Base-by-base conservation (phyloP, 345 rosid genomes). In the Draba incana region DNA sequence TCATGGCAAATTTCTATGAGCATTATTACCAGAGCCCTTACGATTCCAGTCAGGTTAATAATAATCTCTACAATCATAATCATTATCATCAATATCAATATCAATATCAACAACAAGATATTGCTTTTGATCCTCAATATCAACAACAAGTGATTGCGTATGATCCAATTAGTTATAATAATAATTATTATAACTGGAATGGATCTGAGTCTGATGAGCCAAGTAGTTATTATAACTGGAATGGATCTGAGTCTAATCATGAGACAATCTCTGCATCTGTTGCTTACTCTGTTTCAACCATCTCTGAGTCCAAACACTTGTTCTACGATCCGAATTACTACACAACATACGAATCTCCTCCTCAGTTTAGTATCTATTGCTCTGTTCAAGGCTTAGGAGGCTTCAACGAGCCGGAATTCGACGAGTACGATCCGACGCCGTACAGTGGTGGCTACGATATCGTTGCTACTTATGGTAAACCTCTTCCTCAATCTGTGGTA, bases 351-450 rank as follows among this genome's bases (percentile, higher is more conserved):
- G 70, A 61, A 51, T 28, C 56, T 64, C 66, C 52, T 51, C 77
- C 92, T 55, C 82, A 63, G 15, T 82, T 80, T 35, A 75, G 31
- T 1, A 60, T 85, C 49, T 82, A 83, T 30, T 52, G 75, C 68
- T 77, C 86, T 11, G 84, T 80, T 39, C 63, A 74, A 1, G 86
- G 73, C 35, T 85, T 20, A 20, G 20, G 20, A 1, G 86, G 71
- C 31, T 85, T 81, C 58, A 78, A 82, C 35, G 84, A 75, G 60
- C 71, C 81, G 20, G 87, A 66, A 0, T 88, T 84, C 16, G 88
- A 86, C 2, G 96, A 92, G 0, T 86, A 84, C 24, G 97, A 90
- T 50, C 81, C 93, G 11, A 88, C 90, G 2, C 96, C 98, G 70
- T 92, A 82, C 25, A 81, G 56, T 8, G 97, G 98, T 37, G 96